Evolutionary conservation across 345 rosid species (phyloP).

Genomic region (Populus tremula): DNA sequence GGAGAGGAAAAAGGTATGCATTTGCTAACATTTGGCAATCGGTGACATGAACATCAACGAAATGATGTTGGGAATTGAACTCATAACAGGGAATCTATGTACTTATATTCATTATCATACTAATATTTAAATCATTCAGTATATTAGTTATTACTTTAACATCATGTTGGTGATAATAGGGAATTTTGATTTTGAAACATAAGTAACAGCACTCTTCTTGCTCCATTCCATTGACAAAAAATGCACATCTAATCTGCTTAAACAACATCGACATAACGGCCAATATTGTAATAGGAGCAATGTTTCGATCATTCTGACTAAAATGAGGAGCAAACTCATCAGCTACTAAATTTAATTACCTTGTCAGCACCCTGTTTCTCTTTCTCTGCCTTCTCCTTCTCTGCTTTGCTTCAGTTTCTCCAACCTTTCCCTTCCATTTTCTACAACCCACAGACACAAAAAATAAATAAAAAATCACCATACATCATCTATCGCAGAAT

Average conservation of each 20-base stretch:
- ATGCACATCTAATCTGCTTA: no score
- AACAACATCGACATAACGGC: not conserved
- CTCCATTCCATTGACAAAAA: no score
- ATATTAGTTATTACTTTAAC: not conserved
- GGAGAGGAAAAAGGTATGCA: no score
- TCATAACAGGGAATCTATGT: not conserved
- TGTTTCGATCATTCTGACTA: no score
- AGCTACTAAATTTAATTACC: constrained; percentile 29
- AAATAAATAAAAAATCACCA: not conserved
- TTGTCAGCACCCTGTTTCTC: constrained; percentile 54
- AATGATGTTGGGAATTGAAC: no score
- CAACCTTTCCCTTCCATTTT: constrained; percentile 77
- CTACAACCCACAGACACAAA: constrained; percentile 25
- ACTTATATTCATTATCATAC: not conserved
- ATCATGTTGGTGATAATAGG: not conserved
- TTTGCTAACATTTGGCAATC: no score
- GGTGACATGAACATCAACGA: no score
- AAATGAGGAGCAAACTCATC: not conserved
- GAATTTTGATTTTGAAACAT: not conserved
- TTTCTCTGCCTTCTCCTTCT: constrained; percentile 50
- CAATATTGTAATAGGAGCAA: not conserved
- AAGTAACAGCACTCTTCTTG: not conserved
- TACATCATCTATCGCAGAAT: not conserved
- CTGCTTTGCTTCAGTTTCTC: constrained; percentile 63
- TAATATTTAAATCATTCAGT: not conserved